phyloP scores from a whole-genome alignment of 805 yeast species.

The Nakazawaea wyomingensis region DNA sequence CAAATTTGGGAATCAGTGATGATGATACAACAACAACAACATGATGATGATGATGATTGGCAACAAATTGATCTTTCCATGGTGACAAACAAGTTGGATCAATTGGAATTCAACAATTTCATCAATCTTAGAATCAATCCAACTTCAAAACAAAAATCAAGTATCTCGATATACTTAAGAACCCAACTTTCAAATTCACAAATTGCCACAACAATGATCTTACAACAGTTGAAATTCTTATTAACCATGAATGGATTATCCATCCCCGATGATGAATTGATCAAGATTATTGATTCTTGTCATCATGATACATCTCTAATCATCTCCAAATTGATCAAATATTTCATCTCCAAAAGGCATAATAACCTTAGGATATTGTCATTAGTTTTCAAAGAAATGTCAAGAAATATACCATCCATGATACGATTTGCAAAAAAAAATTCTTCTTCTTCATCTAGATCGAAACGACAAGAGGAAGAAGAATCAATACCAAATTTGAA shows the following conservation, averaged over 20 bases:
- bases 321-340: slow-evolving; percentile 35
- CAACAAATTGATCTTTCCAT: slow-evolving; percentile 31
- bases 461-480: no score
- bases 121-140: slow-evolving; percentile 30
- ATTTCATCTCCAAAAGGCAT: slow-evolving; percentile 38
- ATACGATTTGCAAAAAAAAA: no score
- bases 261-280: slow-evolving; percentile 34
- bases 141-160: slow-evolving; percentile 30
- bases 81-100: slow-evolving; percentile 27
- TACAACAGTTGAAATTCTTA: slow-evolving; percentile 37
- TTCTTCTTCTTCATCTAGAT: no score
- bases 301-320: slow-evolving; percentile 32
- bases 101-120: slow-evolving; percentile 30
- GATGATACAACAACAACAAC: no score
- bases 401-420: slow-evolving; percentile 19
- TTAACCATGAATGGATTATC: slow-evolving; percentile 43
- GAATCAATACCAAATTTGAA: background rate
- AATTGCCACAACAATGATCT: slow-evolving; percentile 28
- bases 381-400: slow-evolving; percentile 28
- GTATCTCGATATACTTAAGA: slow-evolving; percentile 36
- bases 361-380: slow-evolving; percentile 31
- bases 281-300: slow-evolving; percentile 31
- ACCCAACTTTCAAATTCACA: slow-evolving; percentile 34
- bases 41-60: no score
- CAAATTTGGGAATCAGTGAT: no score